phyloP scores from a whole-genome alignment of 345 rosid genomes.

The Citrus mangshanensis region DNA sequence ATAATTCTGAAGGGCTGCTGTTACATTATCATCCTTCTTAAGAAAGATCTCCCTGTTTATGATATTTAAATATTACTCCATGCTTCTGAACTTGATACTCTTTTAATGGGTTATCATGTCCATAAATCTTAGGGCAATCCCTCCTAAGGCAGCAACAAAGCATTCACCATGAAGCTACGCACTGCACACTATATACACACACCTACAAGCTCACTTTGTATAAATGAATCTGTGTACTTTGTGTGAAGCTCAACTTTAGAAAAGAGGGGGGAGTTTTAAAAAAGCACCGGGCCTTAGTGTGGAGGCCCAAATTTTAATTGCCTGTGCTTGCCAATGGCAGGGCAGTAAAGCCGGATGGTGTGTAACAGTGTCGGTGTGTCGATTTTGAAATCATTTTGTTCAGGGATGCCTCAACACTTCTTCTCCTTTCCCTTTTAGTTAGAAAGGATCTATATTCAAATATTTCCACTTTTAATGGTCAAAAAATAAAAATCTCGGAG shows the following conservation, averaged over 20 bases:
- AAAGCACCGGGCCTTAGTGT: no score
- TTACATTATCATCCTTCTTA: not conserved
- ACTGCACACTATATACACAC: not conserved
- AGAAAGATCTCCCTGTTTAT: not conserved
- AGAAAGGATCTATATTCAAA: not conserved
- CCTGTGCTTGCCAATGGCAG: not conserved
- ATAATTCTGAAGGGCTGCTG: not conserved
- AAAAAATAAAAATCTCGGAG: not conserved
- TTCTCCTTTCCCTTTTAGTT: not conserved
- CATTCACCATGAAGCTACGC: no score
- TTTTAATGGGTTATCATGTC: not conserved
- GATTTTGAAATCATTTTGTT: not conserved
- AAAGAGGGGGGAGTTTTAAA: not conserved
- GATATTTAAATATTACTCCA: not conserved
- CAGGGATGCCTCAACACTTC: not conserved
- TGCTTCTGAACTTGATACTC: not conserved
- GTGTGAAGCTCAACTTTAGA: no score
- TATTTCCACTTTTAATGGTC: not conserved
- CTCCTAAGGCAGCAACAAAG: not conserved
- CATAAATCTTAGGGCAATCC: not conserved
- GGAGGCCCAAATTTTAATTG: not conserved
- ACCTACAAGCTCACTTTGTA: no score
- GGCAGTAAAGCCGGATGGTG: not conserved
- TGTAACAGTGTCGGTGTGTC: not conserved
- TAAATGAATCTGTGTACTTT: no score